A percentile compares a stretch with the other conserved stretches of the same genome.
phyloP scores from a whole-genome alignment of 176 grass and related monocot species.

The Raddia guianensis region DNA sequence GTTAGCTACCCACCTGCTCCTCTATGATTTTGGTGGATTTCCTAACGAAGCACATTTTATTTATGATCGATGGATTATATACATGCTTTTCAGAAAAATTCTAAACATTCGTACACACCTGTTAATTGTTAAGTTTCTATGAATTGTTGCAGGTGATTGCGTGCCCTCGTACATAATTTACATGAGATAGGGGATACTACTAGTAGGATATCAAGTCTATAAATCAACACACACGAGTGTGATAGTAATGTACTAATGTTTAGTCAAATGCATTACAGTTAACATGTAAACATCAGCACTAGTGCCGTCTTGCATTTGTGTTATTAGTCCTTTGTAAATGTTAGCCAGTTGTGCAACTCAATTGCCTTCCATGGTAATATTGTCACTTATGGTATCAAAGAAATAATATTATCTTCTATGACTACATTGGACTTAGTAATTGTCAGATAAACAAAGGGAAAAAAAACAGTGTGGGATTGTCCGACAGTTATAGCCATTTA shows the following conservation, averaged over 20 bases:
- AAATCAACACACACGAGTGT: slow-evolving; percentile 1
- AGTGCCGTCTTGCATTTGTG: not conserved
- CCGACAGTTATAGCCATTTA: not conserved
- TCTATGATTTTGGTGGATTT: not conserved
- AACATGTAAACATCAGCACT: not conserved
- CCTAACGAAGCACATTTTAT: not conserved
- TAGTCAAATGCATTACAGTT: not conserved
- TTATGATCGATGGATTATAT: not conserved
- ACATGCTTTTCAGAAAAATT: not conserved
- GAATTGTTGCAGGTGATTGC: not conserved
- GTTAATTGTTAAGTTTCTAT: not conserved
- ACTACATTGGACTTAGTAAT: slow-evolving; percentile 17
- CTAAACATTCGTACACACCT: not conserved
- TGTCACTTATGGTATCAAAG: not conserved
- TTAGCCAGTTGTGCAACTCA: not conserved
- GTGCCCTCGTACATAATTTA: not conserved
- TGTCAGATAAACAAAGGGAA: not conserved
- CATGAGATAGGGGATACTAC: not conserved
- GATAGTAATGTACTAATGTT: not conserved
- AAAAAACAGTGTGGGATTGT: not conserved
- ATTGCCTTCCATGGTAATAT: not conserved
- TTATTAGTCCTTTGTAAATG: not conserved
- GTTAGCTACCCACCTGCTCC: not conserved
- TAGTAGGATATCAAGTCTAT: not conserved
- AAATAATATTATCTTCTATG: not conserved